Evolutionary conservation across 139 green algal genomes (phyloP).

Genomic region (Zygnema circumcarinatum): DNA sequence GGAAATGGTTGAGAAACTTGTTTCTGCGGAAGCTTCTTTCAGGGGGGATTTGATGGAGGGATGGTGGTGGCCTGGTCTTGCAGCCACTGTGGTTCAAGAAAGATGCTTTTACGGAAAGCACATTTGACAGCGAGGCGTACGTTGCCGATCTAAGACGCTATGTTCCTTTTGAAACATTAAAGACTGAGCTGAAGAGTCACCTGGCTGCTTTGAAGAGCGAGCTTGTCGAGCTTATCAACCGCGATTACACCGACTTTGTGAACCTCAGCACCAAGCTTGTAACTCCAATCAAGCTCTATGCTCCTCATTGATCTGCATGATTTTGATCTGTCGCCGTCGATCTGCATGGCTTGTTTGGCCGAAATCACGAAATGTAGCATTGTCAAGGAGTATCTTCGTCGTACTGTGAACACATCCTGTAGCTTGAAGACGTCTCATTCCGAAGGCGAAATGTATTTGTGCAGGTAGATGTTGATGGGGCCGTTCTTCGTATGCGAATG

Average conservation of each 20-base stretch:
- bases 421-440: no score
- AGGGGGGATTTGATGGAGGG: no score
- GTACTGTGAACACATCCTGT: no score
- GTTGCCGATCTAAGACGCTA: constrained; percentile 81
- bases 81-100: constrained; percentile 82
- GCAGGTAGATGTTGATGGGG: constrained; percentile 80
- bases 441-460: no score
- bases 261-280: constrained; percentile 81
- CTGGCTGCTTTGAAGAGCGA: constrained; percentile 75
- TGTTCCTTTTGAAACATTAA: constrained; percentile 85
- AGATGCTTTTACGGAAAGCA: constrained; percentile 71
- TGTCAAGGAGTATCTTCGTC: no score
- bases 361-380: not conserved
- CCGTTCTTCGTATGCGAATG: constrained; percentile 82
- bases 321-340: no score
- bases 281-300: not conserved
- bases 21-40: no score
- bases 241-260: constrained; percentile 94
- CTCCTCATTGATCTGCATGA: not conserved
- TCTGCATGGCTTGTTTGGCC: not conserved
- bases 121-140: constrained; percentile 78
- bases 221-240: constrained; percentile 92
- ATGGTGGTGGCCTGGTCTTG: no score
- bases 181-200: constrained; percentile 78
- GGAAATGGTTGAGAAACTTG: no score